Evolutionary conservation across 768 basidiomycete species (phyloP).

Genomic region (Clitopilus hobsonii): DNA sequence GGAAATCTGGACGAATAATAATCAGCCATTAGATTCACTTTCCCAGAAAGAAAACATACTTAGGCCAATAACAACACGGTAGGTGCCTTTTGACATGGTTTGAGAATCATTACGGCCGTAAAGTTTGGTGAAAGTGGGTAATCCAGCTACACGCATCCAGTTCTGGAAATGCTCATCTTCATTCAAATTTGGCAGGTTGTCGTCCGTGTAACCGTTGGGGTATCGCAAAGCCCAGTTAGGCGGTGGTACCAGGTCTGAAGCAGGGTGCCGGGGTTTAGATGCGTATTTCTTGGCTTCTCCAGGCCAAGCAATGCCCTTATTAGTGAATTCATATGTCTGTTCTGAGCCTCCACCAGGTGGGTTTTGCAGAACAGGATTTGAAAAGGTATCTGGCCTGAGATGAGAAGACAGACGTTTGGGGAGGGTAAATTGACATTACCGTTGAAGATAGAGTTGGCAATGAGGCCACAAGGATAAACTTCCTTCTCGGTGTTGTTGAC

Average conservation of each 20-base stretch:
- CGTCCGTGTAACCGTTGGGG: conserved; percentile 67
- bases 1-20: conserved; percentile 73
- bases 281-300: conserved; percentile 92
- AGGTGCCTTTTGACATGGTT: conserved; percentile 65
- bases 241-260: conserved; percentile 78
- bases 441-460: conserved; percentile 97
- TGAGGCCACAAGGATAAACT: conserved; percentile 94
- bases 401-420: neutral
- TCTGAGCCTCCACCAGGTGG: conserved; percentile 40
- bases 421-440: conserved; percentile 36
- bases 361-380: conserved; percentile 55
- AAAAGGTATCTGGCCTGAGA: conserved; percentile 65
- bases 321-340: conserved; percentile 68
- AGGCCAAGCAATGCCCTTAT: conserved; percentile 89
- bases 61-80: conserved; percentile 70
- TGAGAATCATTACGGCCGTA: conserved; percentile 87
- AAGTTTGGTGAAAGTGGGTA: conserved; percentile 95
- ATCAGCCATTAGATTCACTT: conserved; percentile 6
- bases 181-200: conserved; percentile 66
- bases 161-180: conserved; percentile 94
- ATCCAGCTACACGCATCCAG: conserved; percentile 98
- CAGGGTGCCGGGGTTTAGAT: conserved; percentile 46
- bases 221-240: conserved; percentile 84
- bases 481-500: conserved; percentile 50
- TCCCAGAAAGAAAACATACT: conserved; percentile 55